These are phyloP conservation scores for Aspergillus chevalieri DNA, from an alignment of 2,329 filamentous ascomycete species.

Conservation along the genomic window DNA sequence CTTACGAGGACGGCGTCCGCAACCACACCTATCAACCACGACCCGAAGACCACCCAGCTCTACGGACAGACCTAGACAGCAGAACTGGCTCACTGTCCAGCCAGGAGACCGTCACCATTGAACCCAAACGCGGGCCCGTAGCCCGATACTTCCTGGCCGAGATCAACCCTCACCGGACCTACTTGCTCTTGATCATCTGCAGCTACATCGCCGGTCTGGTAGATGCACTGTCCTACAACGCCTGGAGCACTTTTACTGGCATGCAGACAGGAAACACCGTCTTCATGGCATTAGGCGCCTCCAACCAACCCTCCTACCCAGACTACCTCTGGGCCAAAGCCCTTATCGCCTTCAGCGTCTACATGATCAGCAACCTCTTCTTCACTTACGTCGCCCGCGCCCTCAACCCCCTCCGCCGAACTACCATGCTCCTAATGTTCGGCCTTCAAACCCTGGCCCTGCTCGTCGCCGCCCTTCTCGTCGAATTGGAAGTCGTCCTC, in stretches of 20 bases:
- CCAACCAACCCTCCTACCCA: slow-evolving; percentile 35
- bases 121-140: no score
- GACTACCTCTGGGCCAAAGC: slow-evolving; percentile 39
- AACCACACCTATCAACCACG: no score
- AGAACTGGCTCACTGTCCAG: background rate
- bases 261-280: slow-evolving; percentile 44
- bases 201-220: slow-evolving; percentile 36
- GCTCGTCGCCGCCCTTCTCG: slow-evolving; percentile 28
- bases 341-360: slow-evolving; percentile 34
- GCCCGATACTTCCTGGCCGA: slow-evolving; percentile 15
- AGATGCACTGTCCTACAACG: slow-evolving; percentile 37
- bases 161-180: slow-evolving; percentile 20
- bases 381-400: slow-evolving; percentile 32
- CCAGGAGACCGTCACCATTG: background rate
- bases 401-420: slow-evolving; percentile 29
- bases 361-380: slow-evolving; percentile 34
- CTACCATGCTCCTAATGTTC: slow-evolving; percentile 36
- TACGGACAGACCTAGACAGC: background rate
- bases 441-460: slow-evolving; percentile 31
- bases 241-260: slow-evolving; percentile 38
- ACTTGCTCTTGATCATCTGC: slow-evolving; percentile 28
- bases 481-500: slow-evolving; percentile 25
- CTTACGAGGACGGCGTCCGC: no score
- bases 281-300: slow-evolving; percentile 39
- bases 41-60: no score